Base-by-base conservation (phyloP, 768 basidiomycete genomes). In the Sistotremastrum suecicum region DNA sequence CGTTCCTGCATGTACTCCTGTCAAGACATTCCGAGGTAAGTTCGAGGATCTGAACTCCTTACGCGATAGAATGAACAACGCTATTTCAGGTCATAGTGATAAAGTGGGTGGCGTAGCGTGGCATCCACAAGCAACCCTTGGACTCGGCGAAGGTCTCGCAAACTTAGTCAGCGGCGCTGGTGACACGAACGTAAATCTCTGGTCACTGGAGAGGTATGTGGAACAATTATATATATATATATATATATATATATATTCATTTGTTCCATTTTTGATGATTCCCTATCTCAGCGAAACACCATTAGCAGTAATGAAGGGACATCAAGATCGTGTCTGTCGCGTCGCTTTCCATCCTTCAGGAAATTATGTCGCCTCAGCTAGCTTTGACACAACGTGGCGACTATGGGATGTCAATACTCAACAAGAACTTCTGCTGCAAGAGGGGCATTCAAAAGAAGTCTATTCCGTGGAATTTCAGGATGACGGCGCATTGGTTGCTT, bases 291-390 rank as follows among this genome's bases (percentile, higher is more conserved):
- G 89, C 53, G 90, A 95, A 48, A 71, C 79, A 11, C 88, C 92
- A 0, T 56, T 99, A n/a, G 75, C 88, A 0, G 76, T 80, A 3
- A 66, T 99, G 60, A 75, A 79, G 61, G 95, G 95, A 1, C 95
- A 98, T 59, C 74, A 80, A 57, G 83, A 80, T 48, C 83, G 95
- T 20, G 80, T 99, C 2, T 92, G 89, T 59, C 78, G 95, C 10
- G 83, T 97, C 20, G 88, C 85, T 0, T 99, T 98, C 63, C 95
- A 99, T 61, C 92, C 95, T 2, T 94, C 90, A 0, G 95, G 95
- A 1, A 66, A 82, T 39, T 98, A 92, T 60, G 75, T 95, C 31
- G 92, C 85, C 2, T 92, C 89, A 50, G 92, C 95, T 1, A 89
- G 87, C 51, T 98, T 92, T 55, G 95, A 99, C 61, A 94, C 88